Evolutionary conservation across 164 flowering plant species (phyloP).

Genomic region (Aristolochia contorta): DNA sequence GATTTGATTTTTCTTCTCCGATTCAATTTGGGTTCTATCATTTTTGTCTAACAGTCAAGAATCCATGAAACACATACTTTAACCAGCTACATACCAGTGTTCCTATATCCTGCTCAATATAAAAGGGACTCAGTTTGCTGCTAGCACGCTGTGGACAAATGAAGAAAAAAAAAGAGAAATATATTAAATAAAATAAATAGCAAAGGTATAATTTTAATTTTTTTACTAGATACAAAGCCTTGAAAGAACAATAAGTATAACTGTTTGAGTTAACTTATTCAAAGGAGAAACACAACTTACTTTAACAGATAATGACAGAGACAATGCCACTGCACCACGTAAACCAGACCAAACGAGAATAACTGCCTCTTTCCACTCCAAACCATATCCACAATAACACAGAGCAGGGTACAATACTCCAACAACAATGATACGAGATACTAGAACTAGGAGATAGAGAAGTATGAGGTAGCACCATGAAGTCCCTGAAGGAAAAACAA

Average conservation of each 20-base stretch:
- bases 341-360: slow-evolving; percentile 89
- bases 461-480: slow-evolving; percentile 84
- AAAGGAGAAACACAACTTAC: slow-evolving; percentile 25
- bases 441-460: slow-evolving; percentile 62
- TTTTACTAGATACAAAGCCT: too few relatives aligned
- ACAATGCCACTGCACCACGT: slow-evolving; percentile 87
- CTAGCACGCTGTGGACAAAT: slow-evolving; percentile 48
- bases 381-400: slow-evolving; percentile 76
- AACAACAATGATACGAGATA: slow-evolving; percentile 66
- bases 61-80: not conserved
- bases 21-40: too few relatives aligned
- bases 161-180: not conserved
- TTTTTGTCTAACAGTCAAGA: not conserved
- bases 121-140: slow-evolving; percentile 22
- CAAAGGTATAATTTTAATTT: too few relatives aligned
- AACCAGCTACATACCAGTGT: slow-evolving; percentile 44
- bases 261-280: too few relatives aligned
- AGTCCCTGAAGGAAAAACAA: slow-evolving; percentile 30
- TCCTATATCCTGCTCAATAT: slow-evolving; percentile 60
- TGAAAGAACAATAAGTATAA: too few relatives aligned
- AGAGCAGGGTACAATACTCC: slow-evolving; percentile 60
- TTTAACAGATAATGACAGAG: slow-evolving; percentile 83
- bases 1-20: too few relatives aligned
- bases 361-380: slow-evolving; percentile 87
- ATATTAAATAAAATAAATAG: too few relatives aligned